Evolutionary conservation across 768 basidiomycete genomes (phyloP), one percentile per base, ranked within the genome.

Genomic region (Russula griseocarnosa): DNA sequence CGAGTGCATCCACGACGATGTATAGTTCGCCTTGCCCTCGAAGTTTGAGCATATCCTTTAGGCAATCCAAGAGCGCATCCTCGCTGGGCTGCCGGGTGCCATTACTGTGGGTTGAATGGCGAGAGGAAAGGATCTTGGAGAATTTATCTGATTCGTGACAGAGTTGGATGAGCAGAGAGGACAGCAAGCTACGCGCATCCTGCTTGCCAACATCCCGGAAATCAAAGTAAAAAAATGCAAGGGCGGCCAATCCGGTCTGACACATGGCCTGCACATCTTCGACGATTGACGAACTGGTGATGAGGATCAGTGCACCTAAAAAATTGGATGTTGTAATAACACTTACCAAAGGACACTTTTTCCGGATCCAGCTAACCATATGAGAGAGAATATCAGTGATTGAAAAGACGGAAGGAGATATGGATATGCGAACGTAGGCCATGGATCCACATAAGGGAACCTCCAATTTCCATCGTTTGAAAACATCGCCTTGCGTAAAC

Each of bases 271-370:
- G 51, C 18, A 52, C 18, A 2, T 52, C 28, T n/a, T 52, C 18
- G 9, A 52, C 11, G 28, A 52, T 32, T 20, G 51, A 10, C n/a
- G 51, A 52, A 18, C 51, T 52, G 30, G 16, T 52, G 5, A 20
- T 32, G 0, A 20, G 5, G 3, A 10, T 52, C 30, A 32, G 20
- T n/a, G 10, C 3, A 20, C 51, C 3, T 20, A n/a, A 5, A 34
- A n/a, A 30, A 2, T 18, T 8, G 9, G 4, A 32, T 20, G 20
- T 20, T 18, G 20, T 32, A 1, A 30, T 8, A 7, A 5, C 18
- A 52, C 28, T n/a, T 50, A 32, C 51, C 51, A 52, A 20, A 52
- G 30, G 5, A 52, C 30, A 32, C 51, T 52, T n/a, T 52, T 52
- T 32, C 51, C 51, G 9, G 51, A 32, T 8, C 51, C 51, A 20